Evolutionary conservation across 352 stramenopile species (phyloP).

Genomic region (Pythium apleroticum): DNA sequence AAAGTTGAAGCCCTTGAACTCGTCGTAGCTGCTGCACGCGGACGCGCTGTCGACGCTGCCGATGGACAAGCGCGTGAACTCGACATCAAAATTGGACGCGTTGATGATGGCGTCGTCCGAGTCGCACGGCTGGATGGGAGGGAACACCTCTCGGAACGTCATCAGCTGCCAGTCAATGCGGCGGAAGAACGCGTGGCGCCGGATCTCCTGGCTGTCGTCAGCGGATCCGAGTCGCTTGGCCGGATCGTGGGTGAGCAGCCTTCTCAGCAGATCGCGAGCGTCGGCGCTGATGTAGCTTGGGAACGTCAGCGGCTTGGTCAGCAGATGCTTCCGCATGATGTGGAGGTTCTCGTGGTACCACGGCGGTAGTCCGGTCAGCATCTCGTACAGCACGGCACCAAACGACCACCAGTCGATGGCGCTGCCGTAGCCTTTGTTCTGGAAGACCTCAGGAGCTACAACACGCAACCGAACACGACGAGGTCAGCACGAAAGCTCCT

Average conservation of each 20-base stretch:
- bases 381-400: slow-evolving; percentile 71
- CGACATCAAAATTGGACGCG: slow-evolving; percentile 82
- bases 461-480: neutral
- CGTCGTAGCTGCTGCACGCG: slow-evolving; percentile 32
- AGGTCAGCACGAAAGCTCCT: neutral
- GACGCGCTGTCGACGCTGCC: slow-evolving; percentile 39
- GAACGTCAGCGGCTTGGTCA: slow-evolving; percentile 54
- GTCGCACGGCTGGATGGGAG: slow-evolving; percentile 69
- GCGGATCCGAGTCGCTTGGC: slow-evolving; percentile 49
- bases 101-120: slow-evolving; percentile 49
- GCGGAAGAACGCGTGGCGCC: slow-evolving; percentile 64
- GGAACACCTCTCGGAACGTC: slow-evolving; percentile 50
- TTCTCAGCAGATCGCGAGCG: slow-evolving; percentile 49
- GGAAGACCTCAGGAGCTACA: slow-evolving; percentile 73
- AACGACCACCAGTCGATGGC: slow-evolving; percentile 84
- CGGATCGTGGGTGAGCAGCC: slow-evolving; percentile 49
- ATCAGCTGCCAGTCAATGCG: slow-evolving; percentile 68
- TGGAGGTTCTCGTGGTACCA: slow-evolving; percentile 71
- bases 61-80: slow-evolving; percentile 77
- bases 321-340: slow-evolving; percentile 49
- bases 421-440: slow-evolving; percentile 65
- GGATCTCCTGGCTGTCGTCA: slow-evolving; percentile 53
- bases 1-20: slow-evolving; percentile 91
- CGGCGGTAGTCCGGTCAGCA: slow-evolving; percentile 72
- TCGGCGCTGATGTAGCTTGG: slow-evolving; percentile 50